Evolutionary conservation across 805 yeast species (phyloP).

Genomic region (Lipomyces starkeyi): DNA sequence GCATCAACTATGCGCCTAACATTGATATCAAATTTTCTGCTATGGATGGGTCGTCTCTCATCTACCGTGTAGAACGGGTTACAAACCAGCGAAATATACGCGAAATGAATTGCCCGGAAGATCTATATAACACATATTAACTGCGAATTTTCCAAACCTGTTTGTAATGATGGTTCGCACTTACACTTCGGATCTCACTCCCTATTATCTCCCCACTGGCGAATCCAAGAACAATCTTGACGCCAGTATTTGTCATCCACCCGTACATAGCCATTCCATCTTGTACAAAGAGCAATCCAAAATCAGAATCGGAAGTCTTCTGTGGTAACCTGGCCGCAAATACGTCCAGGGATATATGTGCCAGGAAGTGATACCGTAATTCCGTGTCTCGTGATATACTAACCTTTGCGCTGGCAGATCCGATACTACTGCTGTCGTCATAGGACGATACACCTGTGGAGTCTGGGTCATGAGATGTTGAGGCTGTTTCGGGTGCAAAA

Average conservation of each 20-base stretch:
- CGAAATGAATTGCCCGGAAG: constrained; percentile 56
- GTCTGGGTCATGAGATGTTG: constrained; percentile 3
- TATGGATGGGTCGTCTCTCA: constrained; percentile 38
- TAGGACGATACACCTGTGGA: neutral
- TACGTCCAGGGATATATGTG: constrained; percentile 78
- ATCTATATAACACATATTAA: constrained; percentile 29
- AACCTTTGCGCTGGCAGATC: neutral
- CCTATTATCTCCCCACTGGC: constrained; percentile 47
- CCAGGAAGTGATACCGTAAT: constrained; percentile 64
- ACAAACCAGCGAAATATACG: constrained; percentile 61
- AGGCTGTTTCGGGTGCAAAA: constrained; percentile 10
- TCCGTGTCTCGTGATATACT: constrained; percentile 11
- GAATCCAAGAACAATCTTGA: constrained; percentile 66
- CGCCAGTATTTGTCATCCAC: constrained; percentile 68
- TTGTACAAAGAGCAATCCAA: constrained; percentile 63
- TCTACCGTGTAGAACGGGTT: constrained; percentile 63
- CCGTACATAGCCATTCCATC: constrained; percentile 74
- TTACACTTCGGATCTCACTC: constrained; percentile 39
- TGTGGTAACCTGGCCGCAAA: constrained; percentile 59
- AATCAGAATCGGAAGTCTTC: constrained; percentile 50
- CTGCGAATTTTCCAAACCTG: neutral
- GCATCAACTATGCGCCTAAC: constrained; percentile 35
- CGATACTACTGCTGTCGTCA: neutral
- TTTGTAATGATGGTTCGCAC: constrained; percentile 17
- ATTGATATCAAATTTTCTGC: constrained; percentile 31